Conservation (phyloP, 805 yeast species). For the Brettanomyces sp. region DNA sequence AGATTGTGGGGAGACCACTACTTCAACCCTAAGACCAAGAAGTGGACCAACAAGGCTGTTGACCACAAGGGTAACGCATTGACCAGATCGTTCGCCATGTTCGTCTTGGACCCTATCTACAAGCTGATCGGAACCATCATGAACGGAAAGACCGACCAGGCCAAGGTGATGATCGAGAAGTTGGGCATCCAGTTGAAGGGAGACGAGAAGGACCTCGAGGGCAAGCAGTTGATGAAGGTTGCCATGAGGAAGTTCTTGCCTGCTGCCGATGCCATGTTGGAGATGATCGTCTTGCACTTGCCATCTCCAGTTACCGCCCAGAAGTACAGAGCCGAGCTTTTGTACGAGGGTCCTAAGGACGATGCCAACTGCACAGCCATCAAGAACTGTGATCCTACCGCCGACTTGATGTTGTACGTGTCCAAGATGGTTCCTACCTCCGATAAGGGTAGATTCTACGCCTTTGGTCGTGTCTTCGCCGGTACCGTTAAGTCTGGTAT, state of each 20-base stretch:
- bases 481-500: constrained; percentile 99
- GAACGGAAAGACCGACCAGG: constrained; percentile 99
- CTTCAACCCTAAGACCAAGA: constrained; percentile 99
- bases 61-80: constrained; percentile 92
- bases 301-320: constrained; percentile 99
- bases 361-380: constrained; percentile 87
- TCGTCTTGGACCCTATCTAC: constrained; percentile 97
- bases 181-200: constrained; percentile 88
- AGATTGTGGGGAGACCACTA: constrained; percentile 99
- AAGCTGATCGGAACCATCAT: constrained; percentile 92
- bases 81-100: constrained; percentile 99
- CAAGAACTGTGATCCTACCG: constrained; percentile 97
- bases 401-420: constrained; percentile 97
- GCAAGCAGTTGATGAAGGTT: constrained; percentile 95
- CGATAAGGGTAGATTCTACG: constrained; percentile 99
- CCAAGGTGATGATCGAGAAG: constrained; percentile 83
- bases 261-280: constrained; percentile 98
- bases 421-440: constrained; percentile 99
- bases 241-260: constrained; percentile 99
- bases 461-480: constrained; percentile 99
- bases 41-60: constrained; percentile 94
- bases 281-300: constrained; percentile 96
- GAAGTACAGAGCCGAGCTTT: constrained; percentile 96
- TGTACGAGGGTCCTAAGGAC: constrained; percentile 97
- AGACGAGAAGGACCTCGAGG: constrained; percentile 97